Evolutionary conservation across 345 rosid genomes (phyloP), one percentile per base, ranked within the genome.

Genomic region (Pseudoturritis turrita): DNA sequence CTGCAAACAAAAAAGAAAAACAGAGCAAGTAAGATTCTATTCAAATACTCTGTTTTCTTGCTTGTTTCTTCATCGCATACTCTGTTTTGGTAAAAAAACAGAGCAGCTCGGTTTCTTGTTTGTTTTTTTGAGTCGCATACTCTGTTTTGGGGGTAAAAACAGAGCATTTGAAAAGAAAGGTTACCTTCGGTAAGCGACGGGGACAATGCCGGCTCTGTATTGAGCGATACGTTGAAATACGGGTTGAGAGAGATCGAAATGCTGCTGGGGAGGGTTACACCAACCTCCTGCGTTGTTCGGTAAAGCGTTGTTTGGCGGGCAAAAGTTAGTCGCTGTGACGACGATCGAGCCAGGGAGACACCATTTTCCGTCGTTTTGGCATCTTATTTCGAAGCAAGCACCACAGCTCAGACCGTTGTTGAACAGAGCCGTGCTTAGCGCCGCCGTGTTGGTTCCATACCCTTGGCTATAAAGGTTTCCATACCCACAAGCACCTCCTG

Each of bases 401-500:
- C 96, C 96, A 46, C 96, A 89, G 69, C 88, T 83, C 6, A 89
- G 46, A 14, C 96, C 96, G 31, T 67, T 87, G 84, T 89, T 89
- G 79, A 89, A 89, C 68, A 89, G 18, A 71, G 96, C 88, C 1
- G 96, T 89, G 82, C 96, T 89, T 53, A 89, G 68, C 41, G 96
- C 96, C 5, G 96, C 96, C 0, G 96, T 89, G 79, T 84, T 89
- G 8, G 89, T 87, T 46, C 96, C 96, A 60, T 89, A 89, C 0
- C 96, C 96, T 54, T 89, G 96, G 80, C 92, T 89, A 75, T 89
- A 89, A 13, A 89, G 74, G 46, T 89, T 87, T 13, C 96, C 96
- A 14, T 89, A 89, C 8, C 96, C 96, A 74, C 96, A 89, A 62
- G 96, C 96, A 22, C 96, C 96, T 25, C 96, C 96, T 89, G 78